Conservation (phyloP, 2,329 filamentous ascomycete genomes). For the Colletotrichum cereale region DNA sequence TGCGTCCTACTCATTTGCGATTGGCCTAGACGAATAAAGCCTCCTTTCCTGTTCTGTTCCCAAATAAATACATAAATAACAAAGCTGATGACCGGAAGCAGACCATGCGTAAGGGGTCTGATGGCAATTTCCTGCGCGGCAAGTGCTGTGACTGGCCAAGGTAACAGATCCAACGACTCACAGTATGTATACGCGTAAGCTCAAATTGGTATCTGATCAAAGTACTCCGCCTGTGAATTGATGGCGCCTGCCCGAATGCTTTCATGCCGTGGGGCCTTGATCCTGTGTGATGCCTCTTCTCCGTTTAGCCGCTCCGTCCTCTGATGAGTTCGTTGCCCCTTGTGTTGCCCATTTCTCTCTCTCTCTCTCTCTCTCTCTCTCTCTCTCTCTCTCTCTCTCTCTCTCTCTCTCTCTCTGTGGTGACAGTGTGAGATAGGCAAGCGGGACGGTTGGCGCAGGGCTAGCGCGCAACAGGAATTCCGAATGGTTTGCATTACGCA, state of each 20-base stretch:
- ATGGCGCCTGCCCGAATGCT: slow-evolving; percentile 37
- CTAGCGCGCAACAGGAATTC: slow-evolving; percentile 2
- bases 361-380: no score
- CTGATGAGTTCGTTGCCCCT: not conserved
- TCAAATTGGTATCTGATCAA: slow-evolving; percentile 40
- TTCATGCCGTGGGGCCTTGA: slow-evolving; percentile 16
- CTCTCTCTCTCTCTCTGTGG: not conserved
- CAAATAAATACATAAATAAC: slow-evolving; percentile 17
- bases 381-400: no score
- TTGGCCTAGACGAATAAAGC: slow-evolving; percentile 33
- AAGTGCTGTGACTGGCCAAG: slow-evolving; percentile 26
- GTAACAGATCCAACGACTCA: slow-evolving; percentile 37
- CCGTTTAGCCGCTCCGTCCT: slow-evolving; percentile 17
- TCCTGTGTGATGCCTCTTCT: slow-evolving; percentile 16
- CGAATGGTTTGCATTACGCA: slow-evolving; percentile 10
- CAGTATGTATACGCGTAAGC: slow-evolving; percentile 39
- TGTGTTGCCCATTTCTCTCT: slow-evolving; percentile 5
- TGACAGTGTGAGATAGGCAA: not conserved
- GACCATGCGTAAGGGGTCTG: slow-evolving; percentile 27
- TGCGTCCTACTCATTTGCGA: slow-evolving; percentile 18
- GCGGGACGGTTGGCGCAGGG: slow-evolving; percentile 10
- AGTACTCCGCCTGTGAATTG: slow-evolving; percentile 35
- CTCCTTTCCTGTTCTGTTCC: slow-evolving; percentile 19
- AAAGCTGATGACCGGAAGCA: slow-evolving; percentile 17
- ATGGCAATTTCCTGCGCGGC: slow-evolving; percentile 18